phyloP scores from a whole-genome alignment of 768 basidiomycete genomes.

The Naganishia antarctica region DNA sequence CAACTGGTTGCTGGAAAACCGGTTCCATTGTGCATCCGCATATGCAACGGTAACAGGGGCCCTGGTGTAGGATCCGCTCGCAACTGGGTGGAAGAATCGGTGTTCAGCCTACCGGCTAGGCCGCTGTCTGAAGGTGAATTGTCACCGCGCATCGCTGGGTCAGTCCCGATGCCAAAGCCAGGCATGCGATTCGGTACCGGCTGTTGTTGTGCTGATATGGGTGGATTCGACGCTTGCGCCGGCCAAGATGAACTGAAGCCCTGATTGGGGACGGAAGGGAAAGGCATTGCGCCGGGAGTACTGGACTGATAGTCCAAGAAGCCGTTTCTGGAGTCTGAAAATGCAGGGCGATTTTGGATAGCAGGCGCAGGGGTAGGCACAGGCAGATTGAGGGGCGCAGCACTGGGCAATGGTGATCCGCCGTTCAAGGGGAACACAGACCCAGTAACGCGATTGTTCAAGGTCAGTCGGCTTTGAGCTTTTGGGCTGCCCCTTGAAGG shows the following conservation, averaged over 20 bases:
- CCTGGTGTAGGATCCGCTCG: not conserved
- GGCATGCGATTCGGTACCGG: not conserved
- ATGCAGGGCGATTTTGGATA: not conserved
- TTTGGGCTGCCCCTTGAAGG: too few species aligned
- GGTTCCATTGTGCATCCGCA: constrained; percentile 10
- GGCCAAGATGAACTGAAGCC: not conserved
- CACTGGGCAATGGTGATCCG: too few species aligned
- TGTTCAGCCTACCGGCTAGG: not conserved
- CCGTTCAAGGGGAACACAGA: too few species aligned
- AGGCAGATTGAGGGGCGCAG: too few species aligned
- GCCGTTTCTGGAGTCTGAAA: not conserved
- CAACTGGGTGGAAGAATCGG: not conserved
- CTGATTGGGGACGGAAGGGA: not conserved
- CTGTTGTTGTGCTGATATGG: not conserved
- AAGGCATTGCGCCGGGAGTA: not conserved
- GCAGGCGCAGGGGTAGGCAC: constrained; percentile 2
- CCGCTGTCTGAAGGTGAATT: not conserved
- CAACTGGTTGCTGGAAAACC: not conserved
- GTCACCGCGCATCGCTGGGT: not conserved
- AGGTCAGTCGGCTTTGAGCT: too few species aligned
- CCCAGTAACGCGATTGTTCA: too few species aligned
- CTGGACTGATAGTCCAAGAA: not conserved
- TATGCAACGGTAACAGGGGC: not conserved
- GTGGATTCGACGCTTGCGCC: not conserved
- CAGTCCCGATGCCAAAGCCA: not conserved